phyloP scores from a whole-genome alignment of 2,329 filamentous ascomycete genomes.

The Ophiocordyceps camponoti-saundersi region DNA sequence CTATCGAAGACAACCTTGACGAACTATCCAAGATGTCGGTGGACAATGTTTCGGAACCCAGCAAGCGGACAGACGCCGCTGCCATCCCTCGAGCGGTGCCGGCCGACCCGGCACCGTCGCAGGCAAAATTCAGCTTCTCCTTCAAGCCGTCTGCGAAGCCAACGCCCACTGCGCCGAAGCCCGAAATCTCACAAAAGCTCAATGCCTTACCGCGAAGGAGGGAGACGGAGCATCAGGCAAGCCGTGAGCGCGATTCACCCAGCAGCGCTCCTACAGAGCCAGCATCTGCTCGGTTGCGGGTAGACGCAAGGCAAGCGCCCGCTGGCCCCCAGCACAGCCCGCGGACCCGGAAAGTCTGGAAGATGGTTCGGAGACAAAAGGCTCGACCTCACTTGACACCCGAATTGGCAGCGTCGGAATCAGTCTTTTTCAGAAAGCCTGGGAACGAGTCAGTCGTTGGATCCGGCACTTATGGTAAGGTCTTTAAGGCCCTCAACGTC shows the following conservation, averaged over 20 bases:
- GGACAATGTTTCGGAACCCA: background rate
- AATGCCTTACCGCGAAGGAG: constrained; percentile 43
- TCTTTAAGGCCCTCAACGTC: constrained; percentile 88
- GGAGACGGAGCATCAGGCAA: constrained; percentile 9
- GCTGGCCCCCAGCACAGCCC: constrained; percentile 21
- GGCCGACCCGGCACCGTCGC: constrained; percentile 30
- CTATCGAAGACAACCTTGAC: background rate
- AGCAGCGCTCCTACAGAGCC: constrained; percentile 35
- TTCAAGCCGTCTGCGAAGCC: constrained; percentile 61
- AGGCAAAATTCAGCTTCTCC: constrained; percentile 76
- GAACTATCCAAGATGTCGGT: background rate
- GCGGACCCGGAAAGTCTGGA: constrained; percentile 46
- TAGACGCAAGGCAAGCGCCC: constrained; percentile 14
- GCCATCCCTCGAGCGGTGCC: background rate
- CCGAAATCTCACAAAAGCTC: constrained; percentile 50
- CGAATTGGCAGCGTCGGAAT: constrained; percentile 64
- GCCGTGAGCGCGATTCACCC: constrained; percentile 28
- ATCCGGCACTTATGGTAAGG: constrained; percentile 88
- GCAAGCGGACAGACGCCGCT: constrained; percentile 1
- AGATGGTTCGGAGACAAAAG: constrained; percentile 53
- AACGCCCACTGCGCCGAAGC: constrained; percentile 38
- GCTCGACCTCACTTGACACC: constrained; percentile 51
- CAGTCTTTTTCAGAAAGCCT: constrained; percentile 86
- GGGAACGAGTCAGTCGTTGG: constrained; percentile 96
- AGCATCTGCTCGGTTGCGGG: constrained; percentile 26